These are phyloP conservation scores for Allomyces arbusculus DNA, from an alignment of 192 early-diverging fungal species.

Conservation along the genomic window DNA sequence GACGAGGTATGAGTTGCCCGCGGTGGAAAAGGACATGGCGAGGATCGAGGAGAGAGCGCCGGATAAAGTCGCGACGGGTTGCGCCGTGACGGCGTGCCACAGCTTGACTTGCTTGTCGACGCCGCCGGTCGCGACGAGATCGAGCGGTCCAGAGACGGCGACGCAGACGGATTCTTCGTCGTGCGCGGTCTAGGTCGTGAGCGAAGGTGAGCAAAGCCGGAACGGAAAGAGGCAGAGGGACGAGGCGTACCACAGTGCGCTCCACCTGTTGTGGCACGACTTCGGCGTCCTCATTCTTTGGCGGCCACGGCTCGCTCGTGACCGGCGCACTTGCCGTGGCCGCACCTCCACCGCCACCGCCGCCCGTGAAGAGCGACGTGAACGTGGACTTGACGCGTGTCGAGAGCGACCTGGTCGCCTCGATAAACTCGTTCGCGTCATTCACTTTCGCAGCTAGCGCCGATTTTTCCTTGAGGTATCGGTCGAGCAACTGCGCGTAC, in stretches of 20 bases:
- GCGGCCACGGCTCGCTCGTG: background rate
- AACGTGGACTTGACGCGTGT: background rate
- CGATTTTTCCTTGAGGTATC: background rate
- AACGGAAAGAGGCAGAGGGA: too few relatives aligned
- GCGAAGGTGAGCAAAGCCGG: background rate
- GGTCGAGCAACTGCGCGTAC: background rate
- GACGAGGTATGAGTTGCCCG: too few relatives aligned
- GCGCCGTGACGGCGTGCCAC: background rate
- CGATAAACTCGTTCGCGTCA: background rate
- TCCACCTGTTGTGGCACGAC: background rate
- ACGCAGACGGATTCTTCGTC: background rate
- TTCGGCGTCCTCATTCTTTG: background rate
- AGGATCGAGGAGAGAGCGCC: background rate
- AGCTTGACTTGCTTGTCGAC: background rate
- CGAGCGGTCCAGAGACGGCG: background rate
- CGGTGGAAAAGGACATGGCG: background rate
- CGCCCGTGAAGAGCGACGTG: background rate
- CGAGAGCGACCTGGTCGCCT: background rate
- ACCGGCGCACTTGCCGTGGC: background rate
- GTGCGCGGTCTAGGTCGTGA: background rate
- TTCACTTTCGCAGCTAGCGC: background rate
- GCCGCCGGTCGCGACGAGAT: background rate
- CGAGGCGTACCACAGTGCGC: background rate
- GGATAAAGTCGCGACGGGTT: background rate
- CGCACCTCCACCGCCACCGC: background rate